Conservation (phyloP, 495 filamentous ascomycete genomes). For the Penicillium arizonense region DNA sequence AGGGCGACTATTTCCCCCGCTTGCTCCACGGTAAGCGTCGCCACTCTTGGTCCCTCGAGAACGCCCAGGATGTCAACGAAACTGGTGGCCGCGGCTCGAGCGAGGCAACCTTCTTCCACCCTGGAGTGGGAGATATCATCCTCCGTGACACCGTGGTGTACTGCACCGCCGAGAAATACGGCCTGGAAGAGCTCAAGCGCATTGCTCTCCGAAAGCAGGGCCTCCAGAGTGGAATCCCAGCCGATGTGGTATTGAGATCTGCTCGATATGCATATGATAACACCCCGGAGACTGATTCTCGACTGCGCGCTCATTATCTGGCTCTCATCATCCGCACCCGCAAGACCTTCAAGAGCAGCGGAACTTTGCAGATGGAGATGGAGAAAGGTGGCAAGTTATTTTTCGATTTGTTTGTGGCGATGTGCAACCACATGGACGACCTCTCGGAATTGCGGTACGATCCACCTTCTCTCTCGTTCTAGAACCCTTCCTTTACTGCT, state of each 20-base stretch:
- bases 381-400: constrained; percentile 86
- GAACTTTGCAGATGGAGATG: constrained; percentile 98
- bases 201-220: constrained; percentile 91
- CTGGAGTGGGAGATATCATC: constrained; percentile 65
- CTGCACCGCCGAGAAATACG: constrained; percentile 83
- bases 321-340: constrained; percentile 91
- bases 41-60: constrained; percentile 69
- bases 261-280: constrained; percentile 92
- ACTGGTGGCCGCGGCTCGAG: constrained; percentile 60
- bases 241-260: constrained; percentile 82
- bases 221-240: constrained; percentile 79
- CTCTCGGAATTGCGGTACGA: constrained; percentile 60
- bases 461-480: constrained; percentile 1
- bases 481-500: constrained; percentile 16
- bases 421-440: constrained; percentile 96
- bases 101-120: constrained; percentile 72
- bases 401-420: constrained; percentile 95
- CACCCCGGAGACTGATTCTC: constrained; percentile 85
- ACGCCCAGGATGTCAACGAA: constrained; percentile 40
- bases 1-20: constrained; percentile 66
- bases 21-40: constrained; percentile 47
- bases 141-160: constrained; percentile 90
- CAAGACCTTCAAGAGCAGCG: constrained; percentile 92
- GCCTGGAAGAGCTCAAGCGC: constrained; percentile 80
- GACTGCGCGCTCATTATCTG: constrained; percentile 90